Percentiles rank a stretch among this genome's conserved stretches.
Evolutionary conservation across 164 flowering plant genomes (phyloP).

Genomic region (Euptelea pleiosperma): DNA sequence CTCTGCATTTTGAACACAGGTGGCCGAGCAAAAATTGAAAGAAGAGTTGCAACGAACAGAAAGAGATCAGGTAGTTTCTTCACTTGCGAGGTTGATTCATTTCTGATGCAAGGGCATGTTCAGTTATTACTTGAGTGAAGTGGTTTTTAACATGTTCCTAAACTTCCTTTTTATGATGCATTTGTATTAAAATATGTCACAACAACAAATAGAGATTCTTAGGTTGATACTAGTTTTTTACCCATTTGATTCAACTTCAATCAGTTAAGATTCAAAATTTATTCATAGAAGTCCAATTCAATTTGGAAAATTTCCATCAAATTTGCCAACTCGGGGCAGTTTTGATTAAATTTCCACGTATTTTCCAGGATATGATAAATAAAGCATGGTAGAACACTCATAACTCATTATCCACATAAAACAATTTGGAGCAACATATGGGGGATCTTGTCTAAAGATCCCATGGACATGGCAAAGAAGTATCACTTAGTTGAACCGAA

Average conservation of each 20-base stretch:
- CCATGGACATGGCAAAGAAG: too few relatives aligned
- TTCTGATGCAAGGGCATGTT: neutral
- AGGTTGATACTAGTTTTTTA: neutral
- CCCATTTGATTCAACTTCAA: neutral
- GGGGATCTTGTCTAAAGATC: too few relatives aligned
- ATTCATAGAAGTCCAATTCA: too few relatives aligned
- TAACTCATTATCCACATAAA: too few relatives aligned
- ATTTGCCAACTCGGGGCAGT: too few relatives aligned
- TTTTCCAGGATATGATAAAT: too few relatives aligned
- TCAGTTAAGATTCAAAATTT: too few relatives aligned
- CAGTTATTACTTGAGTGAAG: neutral
- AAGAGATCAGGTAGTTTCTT: constrained; percentile 46
- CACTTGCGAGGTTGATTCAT: neutral
- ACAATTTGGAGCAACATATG: too few relatives aligned
- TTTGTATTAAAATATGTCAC: neutral
- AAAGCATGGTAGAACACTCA: too few relatives aligned
- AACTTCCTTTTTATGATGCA: neutral
- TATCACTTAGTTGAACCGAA: too few relatives aligned
- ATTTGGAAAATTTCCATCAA: too few relatives aligned
- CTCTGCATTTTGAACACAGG: constrained; percentile 34
- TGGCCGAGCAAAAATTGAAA: constrained; percentile 61
- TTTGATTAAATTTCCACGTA: too few relatives aligned
- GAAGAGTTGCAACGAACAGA: constrained; percentile 40
- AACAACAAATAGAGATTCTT: neutral
- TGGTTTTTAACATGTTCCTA: neutral